A percentile compares a stretch with the other conserved stretches of the same genome.
Conservation (phyloP, 23 red algal genomes). For the Gracilaria gracilis region DNA sequence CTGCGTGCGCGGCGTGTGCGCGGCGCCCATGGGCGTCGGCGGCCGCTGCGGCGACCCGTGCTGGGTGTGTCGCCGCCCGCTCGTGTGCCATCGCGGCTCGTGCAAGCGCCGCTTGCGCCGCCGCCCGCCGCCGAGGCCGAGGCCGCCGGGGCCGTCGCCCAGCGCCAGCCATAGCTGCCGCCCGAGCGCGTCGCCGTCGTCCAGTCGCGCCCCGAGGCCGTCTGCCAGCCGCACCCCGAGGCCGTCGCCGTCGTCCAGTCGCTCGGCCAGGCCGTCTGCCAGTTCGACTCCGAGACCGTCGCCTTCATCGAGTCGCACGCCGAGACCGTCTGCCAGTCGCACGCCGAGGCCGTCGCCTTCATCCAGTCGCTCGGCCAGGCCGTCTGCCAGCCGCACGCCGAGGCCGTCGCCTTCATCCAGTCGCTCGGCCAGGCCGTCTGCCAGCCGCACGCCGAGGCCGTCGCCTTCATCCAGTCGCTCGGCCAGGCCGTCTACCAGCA, state of each 20-base stretch:
- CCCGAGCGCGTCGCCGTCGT: neutral
- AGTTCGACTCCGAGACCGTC: neutral
- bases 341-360: neutral
- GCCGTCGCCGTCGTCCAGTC: neutral
- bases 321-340: neutral
- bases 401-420: constrained; percentile 27
- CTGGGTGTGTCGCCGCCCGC: neutral
- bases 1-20: neutral
- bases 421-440: neutral
- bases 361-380: neutral
- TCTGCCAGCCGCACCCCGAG: neutral
- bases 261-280: neutral
- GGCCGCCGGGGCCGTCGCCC: neutral
- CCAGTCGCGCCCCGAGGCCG: neutral
- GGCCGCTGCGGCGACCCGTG: constrained; percentile 13
- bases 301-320: neutral
- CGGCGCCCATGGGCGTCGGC: neutral
- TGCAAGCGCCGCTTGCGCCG: neutral
- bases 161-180: neutral
- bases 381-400: neutral
- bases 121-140: neutral
- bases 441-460: constrained; percentile 4
- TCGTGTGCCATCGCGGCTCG: neutral
- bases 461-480: constrained; percentile 8
- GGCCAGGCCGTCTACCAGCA: neutral